Percentiles rank a stretch among this genome's conserved stretches.
Conservation (phyloP, 345 rosid species). For the Gossypium longicalyx region DNA sequence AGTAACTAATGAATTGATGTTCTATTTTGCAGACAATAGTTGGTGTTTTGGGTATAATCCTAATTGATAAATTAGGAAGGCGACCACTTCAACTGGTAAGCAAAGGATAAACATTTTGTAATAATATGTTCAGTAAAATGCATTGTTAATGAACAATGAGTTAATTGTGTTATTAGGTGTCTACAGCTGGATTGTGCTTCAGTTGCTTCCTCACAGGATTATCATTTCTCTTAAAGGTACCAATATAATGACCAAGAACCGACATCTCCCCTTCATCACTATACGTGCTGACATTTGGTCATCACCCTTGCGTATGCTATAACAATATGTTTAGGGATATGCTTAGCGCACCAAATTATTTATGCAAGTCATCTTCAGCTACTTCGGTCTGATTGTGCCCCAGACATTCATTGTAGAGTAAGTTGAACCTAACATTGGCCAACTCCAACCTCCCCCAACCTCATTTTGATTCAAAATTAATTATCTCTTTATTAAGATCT, state of each 20-base stretch:
- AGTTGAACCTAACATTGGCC: too few species aligned
- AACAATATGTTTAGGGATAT: too few species aligned
- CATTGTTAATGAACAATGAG: not conserved
- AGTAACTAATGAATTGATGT: not conserved
- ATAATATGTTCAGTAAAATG: not conserved
- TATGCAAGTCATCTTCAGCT: too few species aligned
- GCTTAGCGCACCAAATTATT: too few species aligned
- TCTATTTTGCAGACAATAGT: not conserved
- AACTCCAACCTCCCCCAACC: too few species aligned
- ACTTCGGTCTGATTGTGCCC: too few species aligned
- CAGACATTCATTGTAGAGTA: too few species aligned
- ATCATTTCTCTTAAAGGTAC: constrained; percentile 32
- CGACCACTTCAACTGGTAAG: constrained; percentile 40
- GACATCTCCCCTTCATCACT: not conserved
- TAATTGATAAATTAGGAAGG: constrained; percentile 34
- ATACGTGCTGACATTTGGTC: not conserved
- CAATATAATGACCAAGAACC: not conserved
- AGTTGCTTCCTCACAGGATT: constrained; percentile 23
- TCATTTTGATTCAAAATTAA: too few species aligned
- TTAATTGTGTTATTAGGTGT: constrained; percentile 19
- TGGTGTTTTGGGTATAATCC: constrained; percentile 11
- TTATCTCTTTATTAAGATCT: too few species aligned
- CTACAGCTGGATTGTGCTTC: constrained; percentile 28
- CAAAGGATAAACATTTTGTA: not conserved
- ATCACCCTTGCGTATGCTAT: not conserved